Evolutionary conservation across 352 stramenopile genomes (phyloP).

Genomic region (Phytophthora agathidicida): DNA sequence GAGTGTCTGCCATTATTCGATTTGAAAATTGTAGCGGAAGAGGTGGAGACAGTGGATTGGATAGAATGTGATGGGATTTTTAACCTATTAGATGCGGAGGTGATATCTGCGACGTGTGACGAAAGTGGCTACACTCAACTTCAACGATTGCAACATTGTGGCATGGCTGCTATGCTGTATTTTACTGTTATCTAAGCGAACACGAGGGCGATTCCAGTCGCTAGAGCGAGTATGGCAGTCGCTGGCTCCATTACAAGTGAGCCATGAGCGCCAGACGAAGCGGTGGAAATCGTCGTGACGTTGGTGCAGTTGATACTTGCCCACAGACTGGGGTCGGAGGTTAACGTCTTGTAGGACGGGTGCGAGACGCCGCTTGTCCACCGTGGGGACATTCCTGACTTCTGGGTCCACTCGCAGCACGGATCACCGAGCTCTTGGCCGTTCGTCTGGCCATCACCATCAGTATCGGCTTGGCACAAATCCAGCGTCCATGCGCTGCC

Average conservation of each 20-base stretch:
- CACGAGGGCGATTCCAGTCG: neutral
- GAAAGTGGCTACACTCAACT: slow-evolving; percentile 14
- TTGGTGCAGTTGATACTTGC: slow-evolving; percentile 6
- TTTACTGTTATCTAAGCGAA: slow-evolving; percentile 1
- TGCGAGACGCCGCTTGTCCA: slow-evolving; percentile 10
- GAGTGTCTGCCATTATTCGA: slow-evolving; percentile 12
- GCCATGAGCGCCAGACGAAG: neutral
- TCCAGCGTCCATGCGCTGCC: slow-evolving; percentile 1
- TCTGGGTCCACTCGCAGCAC: too few relatives aligned
- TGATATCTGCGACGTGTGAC: too few relatives aligned
- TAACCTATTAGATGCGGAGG: slow-evolving; percentile 1
- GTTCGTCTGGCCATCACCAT: slow-evolving; percentile 11
- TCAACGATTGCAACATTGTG: neutral
- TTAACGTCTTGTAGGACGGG: slow-evolving; percentile 1
- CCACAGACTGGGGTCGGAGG: slow-evolving; percentile 1
- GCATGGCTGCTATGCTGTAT: neutral
- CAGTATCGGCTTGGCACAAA: slow-evolving; percentile 10
- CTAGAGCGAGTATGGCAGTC: neutral
- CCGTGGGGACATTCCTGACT: slow-evolving; percentile 2
- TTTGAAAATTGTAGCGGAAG: slow-evolving; percentile 6
- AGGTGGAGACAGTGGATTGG: slow-evolving; percentile 12
- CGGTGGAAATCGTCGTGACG: neutral
- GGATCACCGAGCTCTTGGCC: slow-evolving; percentile 8
- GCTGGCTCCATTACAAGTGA: neutral
- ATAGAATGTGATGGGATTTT: neutral